A percentile compares a stretch with the other conserved stretches of the same genome.
These are phyloP conservation scores for Combretum micranthum DNA, from an alignment of 345 rosid genomes.

Conservation along the genomic window DNA sequence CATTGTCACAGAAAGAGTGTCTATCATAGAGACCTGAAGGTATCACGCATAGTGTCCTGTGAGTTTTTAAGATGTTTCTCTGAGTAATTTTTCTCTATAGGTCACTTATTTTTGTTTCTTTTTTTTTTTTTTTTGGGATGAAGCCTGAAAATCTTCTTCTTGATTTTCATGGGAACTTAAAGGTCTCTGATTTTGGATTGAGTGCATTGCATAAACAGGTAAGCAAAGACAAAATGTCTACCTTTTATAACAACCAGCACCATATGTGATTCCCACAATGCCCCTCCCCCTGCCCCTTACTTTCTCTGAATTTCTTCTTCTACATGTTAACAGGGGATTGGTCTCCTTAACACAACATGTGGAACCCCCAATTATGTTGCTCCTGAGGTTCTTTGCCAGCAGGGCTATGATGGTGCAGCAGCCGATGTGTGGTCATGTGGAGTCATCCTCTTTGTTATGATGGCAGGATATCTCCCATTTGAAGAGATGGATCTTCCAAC, in stretches of 20 bases:
- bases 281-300: not conserved
- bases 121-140: conserved; percentile 1
- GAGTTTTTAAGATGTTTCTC: conserved; percentile 3
- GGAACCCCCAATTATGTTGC: conserved; percentile 90
- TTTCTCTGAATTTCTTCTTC: conserved; percentile 4
- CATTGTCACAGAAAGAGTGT: conserved; percentile 91
- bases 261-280: not conserved
- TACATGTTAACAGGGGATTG: conserved; percentile 35
- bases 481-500: conserved; percentile 68
- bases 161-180: conserved; percentile 51
- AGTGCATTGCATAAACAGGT: conserved; percentile 63
- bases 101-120: not conserved
- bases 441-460: conserved; percentile 73
- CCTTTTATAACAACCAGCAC: not conserved
- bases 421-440: conserved; percentile 98
- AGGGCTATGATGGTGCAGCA: conserved; percentile 83
- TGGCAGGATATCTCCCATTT: conserved; percentile 92
- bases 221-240: conserved; percentile 10
- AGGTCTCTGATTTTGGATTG: conserved; percentile 76
- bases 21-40: conserved; percentile 95
- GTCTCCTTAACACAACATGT: conserved; percentile 77
- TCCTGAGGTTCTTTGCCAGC: conserved; percentile 57
- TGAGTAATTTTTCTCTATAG: conserved; percentile 10
- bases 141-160: conserved; percentile 80
- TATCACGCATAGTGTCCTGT: conserved; percentile 10